Percentiles rank a stretch among this genome's conserved stretches.
These are phyloP conservation scores for Boletus edulis DNA, from an alignment of 768 basidiomycete species.

Conservation along the genomic window DNA sequence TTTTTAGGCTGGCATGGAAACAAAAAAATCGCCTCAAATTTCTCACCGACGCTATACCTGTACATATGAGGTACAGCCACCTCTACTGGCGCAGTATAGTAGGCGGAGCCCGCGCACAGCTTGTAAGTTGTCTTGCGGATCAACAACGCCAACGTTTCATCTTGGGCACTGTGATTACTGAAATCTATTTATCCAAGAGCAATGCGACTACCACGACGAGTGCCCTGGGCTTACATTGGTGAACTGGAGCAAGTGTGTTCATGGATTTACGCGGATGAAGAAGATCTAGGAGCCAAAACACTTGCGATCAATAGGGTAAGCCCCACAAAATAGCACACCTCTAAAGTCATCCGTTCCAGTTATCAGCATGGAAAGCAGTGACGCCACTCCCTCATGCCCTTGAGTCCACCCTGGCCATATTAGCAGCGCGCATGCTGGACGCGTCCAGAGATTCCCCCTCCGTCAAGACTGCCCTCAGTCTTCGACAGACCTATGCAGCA, in stretches of 20 bases:
- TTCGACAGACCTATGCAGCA: conserved; percentile 77
- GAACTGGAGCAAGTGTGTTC: conserved; percentile 77
- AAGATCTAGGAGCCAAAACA: conserved; percentile 51
- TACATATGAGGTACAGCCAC: background rate
- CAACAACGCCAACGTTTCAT: no score
- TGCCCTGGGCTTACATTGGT: conserved; percentile 67
- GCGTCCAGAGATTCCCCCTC: conserved; percentile 18
- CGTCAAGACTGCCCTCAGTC: conserved; percentile 39
- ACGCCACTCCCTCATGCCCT: conserved; percentile 79
- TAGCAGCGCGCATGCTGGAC: conserved; percentile 62
- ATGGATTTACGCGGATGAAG: conserved; percentile 71
- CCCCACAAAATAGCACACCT: conserved; percentile 7
- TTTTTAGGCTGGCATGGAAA: background rate
- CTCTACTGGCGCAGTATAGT: background rate
- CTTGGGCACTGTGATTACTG: background rate
- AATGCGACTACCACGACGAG: conserved; percentile 77
- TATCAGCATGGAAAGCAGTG: conserved; percentile 77
- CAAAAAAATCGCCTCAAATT: background rate
- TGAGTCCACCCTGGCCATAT: conserved; percentile 64
- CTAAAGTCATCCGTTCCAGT: conserved; percentile 37
- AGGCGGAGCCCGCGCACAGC: no score
- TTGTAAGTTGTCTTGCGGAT: no score
- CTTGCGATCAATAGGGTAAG: conserved; percentile 66
- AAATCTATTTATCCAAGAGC: background rate
- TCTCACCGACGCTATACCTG: background rate